A percentile compares a stretch with the other conserved stretches of the same genome.
Evolutionary conservation across 2,329 filamentous ascomycete genomes (phyloP).

Genomic region (Pyrenophora tritici-repentis): DNA sequence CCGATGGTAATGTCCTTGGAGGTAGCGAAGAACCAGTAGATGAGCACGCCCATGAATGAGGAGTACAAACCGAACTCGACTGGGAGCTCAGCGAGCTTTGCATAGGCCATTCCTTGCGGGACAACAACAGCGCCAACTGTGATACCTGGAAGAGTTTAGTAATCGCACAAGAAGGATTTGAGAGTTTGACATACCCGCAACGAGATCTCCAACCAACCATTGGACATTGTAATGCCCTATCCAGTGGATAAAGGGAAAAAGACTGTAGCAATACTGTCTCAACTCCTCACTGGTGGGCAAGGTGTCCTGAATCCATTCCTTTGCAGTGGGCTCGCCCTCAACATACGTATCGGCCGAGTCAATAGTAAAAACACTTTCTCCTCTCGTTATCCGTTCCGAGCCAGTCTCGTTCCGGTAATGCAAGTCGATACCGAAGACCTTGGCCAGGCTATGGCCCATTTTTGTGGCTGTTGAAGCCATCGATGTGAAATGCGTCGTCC

Average conservation of each 20-base stretch:
- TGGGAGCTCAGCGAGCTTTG: slow-evolving; percentile 75
- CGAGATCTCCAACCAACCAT: slow-evolving; percentile 87
- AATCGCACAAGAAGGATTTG: background rate
- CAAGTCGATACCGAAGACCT: slow-evolving; percentile 80
- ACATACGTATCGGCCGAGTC: slow-evolving; percentile 76
- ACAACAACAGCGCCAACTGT: slow-evolving; percentile 81
- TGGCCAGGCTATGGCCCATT: slow-evolving; percentile 74
- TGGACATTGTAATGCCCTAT: slow-evolving; percentile 84
- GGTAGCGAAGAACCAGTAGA: slow-evolving; percentile 98
- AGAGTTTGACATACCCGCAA: slow-evolving; percentile 69
- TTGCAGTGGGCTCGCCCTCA: slow-evolving; percentile 76
- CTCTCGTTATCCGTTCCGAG: slow-evolving; percentile 69
- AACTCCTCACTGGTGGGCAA: slow-evolving; percentile 64
- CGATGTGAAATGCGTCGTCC: background rate
- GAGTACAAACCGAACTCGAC: slow-evolving; percentile 89
- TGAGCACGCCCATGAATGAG: slow-evolving; percentile 91
- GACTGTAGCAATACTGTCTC: slow-evolving; percentile 65
- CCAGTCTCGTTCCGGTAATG: slow-evolving; percentile 66
- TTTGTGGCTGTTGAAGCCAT: slow-evolving; percentile 55
- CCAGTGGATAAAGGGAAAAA: slow-evolving; percentile 93
- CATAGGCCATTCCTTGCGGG: slow-evolving; percentile 95
- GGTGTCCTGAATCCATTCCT: slow-evolving; percentile 71
- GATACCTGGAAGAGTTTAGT: slow-evolving; percentile 56
- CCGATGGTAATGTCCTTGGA: slow-evolving; percentile 99
- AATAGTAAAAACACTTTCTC: slow-evolving; percentile 78